Conservation (phyloP, 768 basidiomycete genomes). For the Tephrocybe sp. region DNA sequence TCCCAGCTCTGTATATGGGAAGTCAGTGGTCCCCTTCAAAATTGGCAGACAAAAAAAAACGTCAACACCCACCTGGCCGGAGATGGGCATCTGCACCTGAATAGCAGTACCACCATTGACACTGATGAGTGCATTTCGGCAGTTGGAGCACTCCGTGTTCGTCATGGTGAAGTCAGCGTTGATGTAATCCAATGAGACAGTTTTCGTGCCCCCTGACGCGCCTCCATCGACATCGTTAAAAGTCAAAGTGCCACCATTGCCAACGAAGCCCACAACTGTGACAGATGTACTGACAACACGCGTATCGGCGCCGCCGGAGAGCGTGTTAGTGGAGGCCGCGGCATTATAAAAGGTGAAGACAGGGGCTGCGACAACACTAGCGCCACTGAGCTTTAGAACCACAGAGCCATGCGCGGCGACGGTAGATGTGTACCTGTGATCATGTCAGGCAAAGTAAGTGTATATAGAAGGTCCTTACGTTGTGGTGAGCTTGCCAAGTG, state of each 20-base stretch:
- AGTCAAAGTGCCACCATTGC: constrained; percentile 43
- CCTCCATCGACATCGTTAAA: constrained; percentile 43
- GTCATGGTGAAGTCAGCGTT: constrained; percentile 43
- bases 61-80: constrained; percentile 37
- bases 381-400: constrained; percentile 36
- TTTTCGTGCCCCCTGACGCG: constrained; percentile 38
- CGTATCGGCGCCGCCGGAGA: constrained; percentile 36
- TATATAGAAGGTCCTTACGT: constrained; percentile 28
- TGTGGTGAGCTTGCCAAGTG: constrained; percentile 33
- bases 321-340: constrained; percentile 30
- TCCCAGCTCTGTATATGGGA: constrained; percentile 40
- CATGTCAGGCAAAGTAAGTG: neutral
- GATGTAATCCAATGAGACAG: constrained; percentile 46
- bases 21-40: too few species aligned
- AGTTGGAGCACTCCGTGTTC: constrained; percentile 49
- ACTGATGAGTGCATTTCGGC: constrained; percentile 45
- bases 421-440: constrained; percentile 33
- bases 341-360: constrained; percentile 36
- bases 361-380: constrained; percentile 23
- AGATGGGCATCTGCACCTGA: constrained; percentile 47
- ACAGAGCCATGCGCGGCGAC: constrained; percentile 34
- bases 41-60: too few species aligned
- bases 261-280: constrained; percentile 40
- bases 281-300: constrained; percentile 35
- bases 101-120: constrained; percentile 44